A percentile compares a stretch with the other conserved stretches of the same genome.
Evolutionary conservation across 176 grass and related monocot species (phyloP).

Genomic region (Oryza meridionalis): DNA sequence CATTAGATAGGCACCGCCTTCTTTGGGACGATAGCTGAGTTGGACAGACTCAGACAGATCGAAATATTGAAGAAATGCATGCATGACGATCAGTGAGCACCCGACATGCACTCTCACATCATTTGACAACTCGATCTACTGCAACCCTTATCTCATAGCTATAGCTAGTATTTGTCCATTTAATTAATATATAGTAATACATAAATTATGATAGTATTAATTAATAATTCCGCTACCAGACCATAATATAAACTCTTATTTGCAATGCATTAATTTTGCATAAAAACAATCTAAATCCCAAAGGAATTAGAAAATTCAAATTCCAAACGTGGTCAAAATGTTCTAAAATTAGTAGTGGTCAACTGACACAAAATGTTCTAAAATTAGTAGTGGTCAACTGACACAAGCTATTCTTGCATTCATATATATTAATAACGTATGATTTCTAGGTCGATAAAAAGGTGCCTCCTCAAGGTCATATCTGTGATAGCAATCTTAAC

Average conservation of each 20-base stretch:
- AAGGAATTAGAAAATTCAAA: background rate
- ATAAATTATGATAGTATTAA: background rate
- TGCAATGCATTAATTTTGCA: background rate
- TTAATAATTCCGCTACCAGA: background rate
- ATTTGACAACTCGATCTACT: background rate
- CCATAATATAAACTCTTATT: background rate
- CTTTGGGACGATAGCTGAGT: too few species aligned
- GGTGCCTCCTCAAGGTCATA: background rate
- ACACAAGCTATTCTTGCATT: too few species aligned
- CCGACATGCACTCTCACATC: background rate
- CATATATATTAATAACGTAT: background rate
- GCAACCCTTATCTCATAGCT: background rate
- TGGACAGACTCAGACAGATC: background rate
- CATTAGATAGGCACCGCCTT: background rate
- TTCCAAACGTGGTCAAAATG: too few species aligned
- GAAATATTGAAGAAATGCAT: background rate
- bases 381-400: too few species aligned
- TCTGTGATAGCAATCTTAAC: too few species aligned
- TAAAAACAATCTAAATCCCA: background rate
- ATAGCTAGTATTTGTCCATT: background rate
- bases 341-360: too few species aligned
- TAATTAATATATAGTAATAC: background rate
- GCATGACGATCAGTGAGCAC: background rate
- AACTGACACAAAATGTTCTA: too few species aligned
- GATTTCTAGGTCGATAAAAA: background rate